These are phyloP conservation scores for Afroboletus lepidellus DNA, from an alignment of 1,284 basidiomycete genomes.

Conservation along the genomic window DNA sequence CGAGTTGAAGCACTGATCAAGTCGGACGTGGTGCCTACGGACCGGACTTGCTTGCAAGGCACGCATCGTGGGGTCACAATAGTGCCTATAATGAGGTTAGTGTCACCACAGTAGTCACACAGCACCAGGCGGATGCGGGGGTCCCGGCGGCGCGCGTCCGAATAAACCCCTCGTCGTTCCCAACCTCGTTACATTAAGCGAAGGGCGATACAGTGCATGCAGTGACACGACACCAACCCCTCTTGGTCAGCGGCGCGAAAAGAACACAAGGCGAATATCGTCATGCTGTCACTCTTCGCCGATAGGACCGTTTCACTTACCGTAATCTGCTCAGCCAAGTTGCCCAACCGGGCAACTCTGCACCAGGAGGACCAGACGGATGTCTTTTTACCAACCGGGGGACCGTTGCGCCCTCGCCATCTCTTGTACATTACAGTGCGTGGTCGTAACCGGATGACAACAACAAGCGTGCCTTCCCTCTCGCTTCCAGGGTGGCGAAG, in stretches of 20 bases:
- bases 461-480: background rate
- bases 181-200: slow-evolving; percentile 11
- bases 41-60: background rate
- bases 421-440: background rate
- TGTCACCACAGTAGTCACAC: background rate
- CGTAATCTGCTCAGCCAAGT: background rate
- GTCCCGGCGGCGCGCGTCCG: slow-evolving; percentile 8
- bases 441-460: background rate
- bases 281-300: slow-evolving; percentile 4
- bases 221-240: background rate
- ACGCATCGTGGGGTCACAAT: background rate
- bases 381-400: background rate
- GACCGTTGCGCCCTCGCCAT: background rate
- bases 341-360: slow-evolving; percentile 14
- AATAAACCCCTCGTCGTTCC: slow-evolving; percentile 1
- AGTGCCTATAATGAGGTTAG: slow-evolving; percentile 2
- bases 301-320: slow-evolving; percentile 10
- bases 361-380: background rate
- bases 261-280: background rate
- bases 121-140: background rate
- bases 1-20: slow-evolving; percentile 1
- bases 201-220: slow-evolving; percentile 2
- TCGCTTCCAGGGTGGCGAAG: background rate
- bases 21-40: background rate
- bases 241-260: background rate